These are phyloP conservation scores for Phytopythium cucurbitacearum DNA, from an alignment of 352 stramenopile species.

Conservation along the genomic window DNA sequence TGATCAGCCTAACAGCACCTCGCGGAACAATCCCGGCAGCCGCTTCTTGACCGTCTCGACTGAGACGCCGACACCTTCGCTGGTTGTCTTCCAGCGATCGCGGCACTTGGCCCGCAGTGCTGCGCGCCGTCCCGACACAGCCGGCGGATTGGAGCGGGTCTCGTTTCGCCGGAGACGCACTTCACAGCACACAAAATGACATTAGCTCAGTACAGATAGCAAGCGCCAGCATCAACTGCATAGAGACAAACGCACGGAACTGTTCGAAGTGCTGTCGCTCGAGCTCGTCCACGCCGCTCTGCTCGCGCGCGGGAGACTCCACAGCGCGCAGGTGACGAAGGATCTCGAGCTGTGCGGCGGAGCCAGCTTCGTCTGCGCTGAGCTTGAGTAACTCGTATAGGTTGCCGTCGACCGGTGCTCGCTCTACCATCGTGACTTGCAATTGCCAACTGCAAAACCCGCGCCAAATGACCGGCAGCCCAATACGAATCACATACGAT, in stretches of 20 bases:
- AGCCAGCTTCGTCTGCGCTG: slow-evolving; percentile 13
- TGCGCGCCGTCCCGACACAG: slow-evolving; percentile 29
- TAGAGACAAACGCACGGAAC: slow-evolving; percentile 25
- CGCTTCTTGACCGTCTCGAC: slow-evolving; percentile 30
- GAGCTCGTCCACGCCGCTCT: slow-evolving; percentile 22
- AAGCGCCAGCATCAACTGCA: neutral
- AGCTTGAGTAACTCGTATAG: slow-evolving; percentile 30
- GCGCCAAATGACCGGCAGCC: no score
- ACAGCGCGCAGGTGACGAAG: slow-evolving; percentile 27
- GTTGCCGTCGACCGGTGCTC: slow-evolving; percentile 7
- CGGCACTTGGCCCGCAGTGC: slow-evolving; percentile 34
- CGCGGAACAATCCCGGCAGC: slow-evolving; percentile 41
- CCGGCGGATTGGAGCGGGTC: slow-evolving; percentile 2
- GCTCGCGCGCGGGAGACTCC: slow-evolving; percentile 12
- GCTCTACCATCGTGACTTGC: neutral
- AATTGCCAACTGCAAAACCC: neutral
- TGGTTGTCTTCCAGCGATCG: slow-evolving; percentile 20
- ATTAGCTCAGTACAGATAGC: neutral
- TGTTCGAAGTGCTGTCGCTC: slow-evolving; percentile 38
- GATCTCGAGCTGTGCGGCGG: slow-evolving; percentile 35
- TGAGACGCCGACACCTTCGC: slow-evolving; percentile 19
- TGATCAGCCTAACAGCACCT: slow-evolving; percentile 11
- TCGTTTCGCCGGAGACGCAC: slow-evolving; percentile 24
- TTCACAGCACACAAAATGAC: slow-evolving; percentile 3
- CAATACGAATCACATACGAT: no score